Percentiles rank a stretch among this genome's conserved stretches.
Conservation (phyloP, 2,329 filamentous ascomycete species). For the Knoxdaviesia capensis region DNA sequence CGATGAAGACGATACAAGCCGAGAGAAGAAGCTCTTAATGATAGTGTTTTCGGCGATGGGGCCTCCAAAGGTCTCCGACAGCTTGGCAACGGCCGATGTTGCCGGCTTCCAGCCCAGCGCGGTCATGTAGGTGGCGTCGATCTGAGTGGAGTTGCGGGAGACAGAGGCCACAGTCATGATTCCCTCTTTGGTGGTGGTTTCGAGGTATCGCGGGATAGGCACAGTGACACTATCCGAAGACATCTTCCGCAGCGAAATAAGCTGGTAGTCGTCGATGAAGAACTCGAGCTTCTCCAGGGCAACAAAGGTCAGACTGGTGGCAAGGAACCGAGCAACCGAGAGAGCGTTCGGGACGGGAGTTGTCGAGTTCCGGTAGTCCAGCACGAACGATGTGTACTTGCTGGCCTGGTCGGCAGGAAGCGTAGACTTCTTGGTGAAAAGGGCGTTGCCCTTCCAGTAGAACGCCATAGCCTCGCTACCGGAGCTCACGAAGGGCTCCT, state of each 20-base stretch:
- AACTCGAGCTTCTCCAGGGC: slow-evolving; percentile 74
- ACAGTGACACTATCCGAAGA: slow-evolving; percentile 58
- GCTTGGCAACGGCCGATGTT: slow-evolving; percentile 17
- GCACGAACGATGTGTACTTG: slow-evolving; percentile 70
- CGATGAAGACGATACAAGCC: slow-evolving; percentile 38
- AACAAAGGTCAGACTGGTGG: slow-evolving; percentile 91
- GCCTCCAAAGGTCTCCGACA: slow-evolving; percentile 27
- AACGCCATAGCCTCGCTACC: slow-evolving; percentile 91
- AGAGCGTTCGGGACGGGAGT: slow-evolving; percentile 73
- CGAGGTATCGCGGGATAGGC: slow-evolving; percentile 56
- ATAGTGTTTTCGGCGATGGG: slow-evolving; percentile 34
- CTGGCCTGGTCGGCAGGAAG: slow-evolving; percentile 46
- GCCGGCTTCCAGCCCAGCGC: slow-evolving; percentile 66
- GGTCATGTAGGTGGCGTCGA: slow-evolving; percentile 78
- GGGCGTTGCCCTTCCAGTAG: slow-evolving; percentile 97
- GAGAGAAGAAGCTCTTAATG: slow-evolving; percentile 60
- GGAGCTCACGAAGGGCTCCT: slow-evolving; percentile 91
- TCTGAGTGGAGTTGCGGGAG: slow-evolving; percentile 71
- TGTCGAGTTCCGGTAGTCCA: slow-evolving; percentile 80
- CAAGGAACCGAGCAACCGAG: slow-evolving; percentile 76
- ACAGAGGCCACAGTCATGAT: slow-evolving; percentile 75
- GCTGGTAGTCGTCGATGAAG: slow-evolving; percentile 70
- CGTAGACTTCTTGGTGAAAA: slow-evolving; percentile 76
- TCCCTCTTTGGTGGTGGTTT: slow-evolving; percentile 65
- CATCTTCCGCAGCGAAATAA: slow-evolving; percentile 68